Evolutionary conservation across 305 asterid species (phyloP).

Genomic region (Rubia peregrina): DNA sequence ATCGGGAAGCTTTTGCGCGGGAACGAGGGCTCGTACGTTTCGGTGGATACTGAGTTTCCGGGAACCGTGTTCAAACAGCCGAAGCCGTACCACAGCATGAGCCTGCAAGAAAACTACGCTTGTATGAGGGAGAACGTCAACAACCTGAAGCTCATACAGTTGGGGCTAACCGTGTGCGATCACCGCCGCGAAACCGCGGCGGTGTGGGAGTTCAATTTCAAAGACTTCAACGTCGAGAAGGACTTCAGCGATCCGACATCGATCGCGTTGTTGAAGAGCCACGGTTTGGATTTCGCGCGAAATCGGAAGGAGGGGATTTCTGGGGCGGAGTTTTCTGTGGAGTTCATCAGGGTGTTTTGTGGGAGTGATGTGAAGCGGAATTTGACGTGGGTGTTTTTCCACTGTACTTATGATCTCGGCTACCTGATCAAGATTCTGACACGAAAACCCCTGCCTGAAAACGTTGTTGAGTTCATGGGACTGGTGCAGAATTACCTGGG

Average conservation of each 20-base stretch:
- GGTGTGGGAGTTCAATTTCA: not conserved
- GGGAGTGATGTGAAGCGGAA: not conserved
- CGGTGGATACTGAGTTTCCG: slow-evolving; percentile 1
- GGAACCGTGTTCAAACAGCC: not conserved
- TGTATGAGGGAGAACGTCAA: not conserved
- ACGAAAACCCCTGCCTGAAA: slow-evolving; percentile 11
- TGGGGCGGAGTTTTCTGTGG: not conserved
- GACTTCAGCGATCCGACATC: not conserved
- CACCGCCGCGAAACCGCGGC: no score
- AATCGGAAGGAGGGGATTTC: not conserved
- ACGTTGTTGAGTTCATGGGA: not conserved
- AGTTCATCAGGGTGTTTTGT: not conserved
- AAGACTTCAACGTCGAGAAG: not conserved
- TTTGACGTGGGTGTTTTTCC: slow-evolving; percentile 30
- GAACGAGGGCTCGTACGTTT: not conserved
- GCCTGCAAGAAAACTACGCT: no score
- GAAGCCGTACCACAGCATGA: not conserved
- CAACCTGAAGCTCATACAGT: not conserved
- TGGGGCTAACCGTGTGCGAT: not conserved
- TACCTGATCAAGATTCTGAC: slow-evolving; percentile 28
- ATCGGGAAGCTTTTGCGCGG: not conserved
- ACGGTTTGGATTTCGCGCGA: not conserved
- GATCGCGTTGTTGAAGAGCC: not conserved
- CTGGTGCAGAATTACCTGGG: not conserved
- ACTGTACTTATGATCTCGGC: slow-evolving; percentile 29